Conservation (phyloP, 2,329 filamentous ascomycete species). For the Akanthomyces muscarius region DNA sequence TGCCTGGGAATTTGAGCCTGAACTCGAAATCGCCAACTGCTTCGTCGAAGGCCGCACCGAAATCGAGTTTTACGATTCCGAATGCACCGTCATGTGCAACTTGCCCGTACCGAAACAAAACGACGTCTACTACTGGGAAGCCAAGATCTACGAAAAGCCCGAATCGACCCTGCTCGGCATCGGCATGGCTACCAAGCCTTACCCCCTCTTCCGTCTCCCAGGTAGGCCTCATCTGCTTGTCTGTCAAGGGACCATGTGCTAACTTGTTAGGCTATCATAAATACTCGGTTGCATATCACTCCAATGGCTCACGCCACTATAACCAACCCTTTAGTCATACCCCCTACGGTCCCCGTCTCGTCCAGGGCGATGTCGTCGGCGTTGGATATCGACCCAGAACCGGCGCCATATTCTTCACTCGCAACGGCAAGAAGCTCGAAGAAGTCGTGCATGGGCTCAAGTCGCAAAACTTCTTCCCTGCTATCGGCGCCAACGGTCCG, state of each 20-base stretch:
- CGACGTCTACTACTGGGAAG: conserved; percentile 99
- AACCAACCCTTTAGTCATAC: conserved; percentile 87
- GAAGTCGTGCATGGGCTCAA: conserved; percentile 92
- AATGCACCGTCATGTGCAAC: conserved; percentile 96
- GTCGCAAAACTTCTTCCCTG: conserved; percentile 94
- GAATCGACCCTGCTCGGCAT: conserved; percentile 83
- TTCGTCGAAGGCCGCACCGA: conserved; percentile 96
- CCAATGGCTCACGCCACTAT: conserved; percentile 77
- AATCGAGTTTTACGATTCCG: conserved; percentile 98
- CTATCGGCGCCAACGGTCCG: conserved; percentile 92
- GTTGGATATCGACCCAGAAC: conserved; percentile 93
- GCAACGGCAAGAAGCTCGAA: conserved; percentile 95
- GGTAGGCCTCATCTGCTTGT: conserved; percentile 52
- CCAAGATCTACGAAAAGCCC: conserved; percentile 97
- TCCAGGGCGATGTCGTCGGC: conserved; percentile 93
- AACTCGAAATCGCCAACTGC: conserved; percentile 96
- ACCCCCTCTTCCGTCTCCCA: conserved; percentile 88
- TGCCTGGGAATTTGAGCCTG: conserved; percentile 99
- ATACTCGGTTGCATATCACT: conserved; percentile 86
- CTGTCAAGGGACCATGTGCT: conserved; percentile 15
- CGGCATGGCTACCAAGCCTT: conserved; percentile 94
- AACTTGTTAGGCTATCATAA: conserved; percentile 72
- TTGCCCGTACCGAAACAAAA: conserved; percentile 97
- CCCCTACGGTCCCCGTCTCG: conserved; percentile 75
- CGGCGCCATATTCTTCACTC: conserved; percentile 94